Conservation (phyloP, 2,329 filamentous ascomycete genomes). For the Chrysoporthe austroafricana region DNA sequence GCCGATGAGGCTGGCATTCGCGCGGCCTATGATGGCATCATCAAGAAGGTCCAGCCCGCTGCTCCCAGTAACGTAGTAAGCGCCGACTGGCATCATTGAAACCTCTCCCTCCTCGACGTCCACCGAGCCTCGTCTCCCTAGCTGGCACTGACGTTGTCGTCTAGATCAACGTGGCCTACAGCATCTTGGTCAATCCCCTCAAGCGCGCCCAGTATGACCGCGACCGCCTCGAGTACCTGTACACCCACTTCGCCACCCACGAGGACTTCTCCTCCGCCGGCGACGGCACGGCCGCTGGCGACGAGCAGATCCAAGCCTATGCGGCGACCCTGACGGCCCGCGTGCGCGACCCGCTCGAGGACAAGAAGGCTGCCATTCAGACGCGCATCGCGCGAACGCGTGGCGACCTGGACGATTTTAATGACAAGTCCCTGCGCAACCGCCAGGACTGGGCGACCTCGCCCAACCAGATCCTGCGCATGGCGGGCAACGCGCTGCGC, state of each 20-base stretch:
- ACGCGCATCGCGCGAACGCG: conserved; percentile 15
- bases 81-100: background rate
- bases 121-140: background rate
- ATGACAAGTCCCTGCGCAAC: conserved; percentile 14
- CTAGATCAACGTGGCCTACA: conserved; percentile 23
- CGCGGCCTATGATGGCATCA: conserved; percentile 16
- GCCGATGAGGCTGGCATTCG: conserved; percentile 22
- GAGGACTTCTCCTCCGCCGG: conserved; percentile 16
- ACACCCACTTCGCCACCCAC: conserved; percentile 16
- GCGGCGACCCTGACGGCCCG: conserved; percentile 16
- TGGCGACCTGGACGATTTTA: conserved; percentile 24
- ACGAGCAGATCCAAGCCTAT: conserved; percentile 27
- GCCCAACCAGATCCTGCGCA: conserved; percentile 22
- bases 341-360: conserved; percentile 19
- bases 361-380: conserved; percentile 18
- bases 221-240: conserved; percentile 26
- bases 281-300: background rate
- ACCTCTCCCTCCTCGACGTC: too few species aligned
- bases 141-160: too few species aligned
- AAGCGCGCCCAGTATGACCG: conserved; percentile 28
- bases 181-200: conserved; percentile 18
- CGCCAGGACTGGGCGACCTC: conserved; percentile 26
- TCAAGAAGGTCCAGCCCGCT: conserved; percentile 12
- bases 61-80: conserved; percentile 15
- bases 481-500: conserved; percentile 25